Evolutionary conservation across 2,329 filamentous ascomycete species (phyloP), one percentile per base, ranked within the genome.

Genomic region (Ophiostoma tasmaniense): DNA sequence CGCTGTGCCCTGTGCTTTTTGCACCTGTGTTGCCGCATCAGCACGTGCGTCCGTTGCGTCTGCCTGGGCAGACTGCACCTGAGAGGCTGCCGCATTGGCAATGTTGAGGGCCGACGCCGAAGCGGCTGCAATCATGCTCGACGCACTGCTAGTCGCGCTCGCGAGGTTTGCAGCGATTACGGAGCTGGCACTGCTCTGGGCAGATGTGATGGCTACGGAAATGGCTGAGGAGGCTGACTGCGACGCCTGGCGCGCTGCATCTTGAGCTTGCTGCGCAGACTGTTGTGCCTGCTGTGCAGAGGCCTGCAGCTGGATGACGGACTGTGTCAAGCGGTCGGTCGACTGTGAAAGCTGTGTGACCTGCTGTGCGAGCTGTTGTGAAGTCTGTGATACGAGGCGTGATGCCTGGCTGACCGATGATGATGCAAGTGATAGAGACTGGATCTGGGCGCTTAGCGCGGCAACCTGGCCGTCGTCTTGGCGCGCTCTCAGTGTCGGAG

Each of bases 1-100:
- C 2, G 79, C 78, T 3, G 78, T 73, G 22, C 75, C 78, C 67
- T 80, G 79, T 0, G 79, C 76, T 20, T 76, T 74, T 22, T 75
- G 73, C 20, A 79, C 74, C 52, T 77, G 75, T 2, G 68, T 68
- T 37, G 73, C 74, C 6, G 77, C 77, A n/a, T 78, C 74, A 55
- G 74, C 72, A 71, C 75, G 73, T 7, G 76, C 73, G 7, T 73
- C 67, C 1, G 76, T 77, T 22, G 74, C 76, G 22, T 77, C 76
- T 0, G 75, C 76, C 73, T 77, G 74, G 3, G 75, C 77, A 30
- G 73, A 71, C 69, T 74, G 73, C 20, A 76, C 75, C 68, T 74
- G 71, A 66, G 74, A 76, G 17, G 70, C 70, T 0, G 75, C 75
- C 30, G 72, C 73, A 30, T 73, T 72, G 50, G 73, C 73, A 5